phyloP scores from a whole-genome alignment of 2,329 filamentous ascomycete species.

The Pseudogymnoascus sp. region DNA sequence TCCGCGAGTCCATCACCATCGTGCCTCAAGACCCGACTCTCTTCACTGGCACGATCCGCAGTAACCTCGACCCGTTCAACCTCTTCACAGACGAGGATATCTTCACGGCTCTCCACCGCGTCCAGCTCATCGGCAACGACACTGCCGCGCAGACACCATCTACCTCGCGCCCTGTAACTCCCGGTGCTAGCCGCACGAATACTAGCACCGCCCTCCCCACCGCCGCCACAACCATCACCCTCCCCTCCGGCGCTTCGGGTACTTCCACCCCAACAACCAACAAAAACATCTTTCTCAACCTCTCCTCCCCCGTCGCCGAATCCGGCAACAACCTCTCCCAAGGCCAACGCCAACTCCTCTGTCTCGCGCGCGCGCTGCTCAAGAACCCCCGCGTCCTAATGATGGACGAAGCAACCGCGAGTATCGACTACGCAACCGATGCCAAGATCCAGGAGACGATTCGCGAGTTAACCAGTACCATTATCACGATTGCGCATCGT shows the following conservation, averaged over 20 bases:
- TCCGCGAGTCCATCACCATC: constrained; percentile 91
- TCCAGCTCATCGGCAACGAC: constrained; percentile 67
- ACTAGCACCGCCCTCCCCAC: constrained; percentile 23
- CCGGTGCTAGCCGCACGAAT: not conserved
- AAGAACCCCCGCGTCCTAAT: constrained; percentile 89
- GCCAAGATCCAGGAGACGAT: constrained; percentile 95
- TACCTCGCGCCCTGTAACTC: constrained; percentile 24
- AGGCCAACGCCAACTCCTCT: constrained; percentile 89
- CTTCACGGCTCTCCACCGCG: constrained; percentile 75
- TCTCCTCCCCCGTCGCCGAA: constrained; percentile 76
- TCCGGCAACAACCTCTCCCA: constrained; percentile 93
- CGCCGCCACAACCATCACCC: constrained; percentile 24
- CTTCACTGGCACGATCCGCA: constrained; percentile 86
- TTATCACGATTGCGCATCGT: constrained; percentile 92
- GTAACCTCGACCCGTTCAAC: constrained; percentile 87
- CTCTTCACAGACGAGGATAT: constrained; percentile 86
- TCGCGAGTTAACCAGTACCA: constrained; percentile 85
- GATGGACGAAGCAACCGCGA: constrained; percentile 98
- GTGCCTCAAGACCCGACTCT: constrained; percentile 95
- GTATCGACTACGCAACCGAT: constrained; percentile 94
- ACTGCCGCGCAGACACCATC: constrained; percentile 23
- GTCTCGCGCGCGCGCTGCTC: constrained; percentile 84
- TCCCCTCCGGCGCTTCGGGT: constrained; percentile 21
- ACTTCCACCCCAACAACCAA: constrained; percentile 54
- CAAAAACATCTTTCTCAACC: constrained; percentile 89